These are phyloP conservation scores for Wickerhamiella shivajii DNA, from an alignment of 805 yeast genomes.

Conservation along the genomic window DNA sequence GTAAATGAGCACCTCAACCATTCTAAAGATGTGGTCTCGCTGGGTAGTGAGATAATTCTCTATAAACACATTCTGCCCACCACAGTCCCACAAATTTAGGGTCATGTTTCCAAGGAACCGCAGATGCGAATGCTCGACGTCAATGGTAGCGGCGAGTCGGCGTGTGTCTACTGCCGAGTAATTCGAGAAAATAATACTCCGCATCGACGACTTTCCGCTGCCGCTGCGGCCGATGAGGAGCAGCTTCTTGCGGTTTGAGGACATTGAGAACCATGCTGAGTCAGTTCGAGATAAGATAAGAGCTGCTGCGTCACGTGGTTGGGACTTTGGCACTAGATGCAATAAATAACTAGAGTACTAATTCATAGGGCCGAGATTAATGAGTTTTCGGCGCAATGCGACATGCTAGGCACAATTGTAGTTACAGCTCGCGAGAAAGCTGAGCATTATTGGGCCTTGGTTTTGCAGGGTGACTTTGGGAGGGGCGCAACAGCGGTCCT, in stretches of 20 bases:
- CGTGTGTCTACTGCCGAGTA: conserved; percentile 95
- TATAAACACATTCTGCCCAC: conserved; percentile 86
- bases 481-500: conserved; percentile 88
- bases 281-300: no score
- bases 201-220: conserved; percentile 94
- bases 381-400: no score
- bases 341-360: no score
- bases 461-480: conserved; percentile 39
- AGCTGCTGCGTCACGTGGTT: no score
- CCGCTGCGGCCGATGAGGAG: conserved; percentile 84
- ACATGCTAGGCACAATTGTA: no score
- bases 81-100: conserved; percentile 93
- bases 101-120: conserved; percentile 92
- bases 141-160: conserved; percentile 90
- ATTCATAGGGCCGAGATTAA: no score
- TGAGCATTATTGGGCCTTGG: no score
- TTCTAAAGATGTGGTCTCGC: conserved; percentile 81
- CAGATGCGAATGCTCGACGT: conserved; percentile 93
- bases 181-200: conserved; percentile 85
- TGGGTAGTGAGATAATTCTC: conserved; percentile 83
- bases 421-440: no score
- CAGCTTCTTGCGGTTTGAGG: conserved; percentile 38
- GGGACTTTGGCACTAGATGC: no score
- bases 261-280: no score
- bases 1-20: conserved; percentile 90